Conservation (phyloP, 345 rosid species). For the Acer yangbiense region DNA sequence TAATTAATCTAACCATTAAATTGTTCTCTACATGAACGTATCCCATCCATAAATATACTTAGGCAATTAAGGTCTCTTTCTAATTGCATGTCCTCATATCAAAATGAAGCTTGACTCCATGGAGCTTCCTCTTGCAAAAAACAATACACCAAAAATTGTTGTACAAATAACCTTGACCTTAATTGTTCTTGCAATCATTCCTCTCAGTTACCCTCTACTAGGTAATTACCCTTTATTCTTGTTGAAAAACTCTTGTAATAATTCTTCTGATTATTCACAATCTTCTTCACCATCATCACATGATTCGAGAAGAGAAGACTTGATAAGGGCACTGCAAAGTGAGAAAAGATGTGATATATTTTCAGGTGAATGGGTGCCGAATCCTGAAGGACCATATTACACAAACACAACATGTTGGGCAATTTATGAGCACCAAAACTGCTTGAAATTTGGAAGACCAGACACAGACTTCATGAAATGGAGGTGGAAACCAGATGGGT, state of each 20-base stretch:
- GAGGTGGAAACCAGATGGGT: constrained; percentile 87
- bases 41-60: not conserved
- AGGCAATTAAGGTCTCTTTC: not conserved
- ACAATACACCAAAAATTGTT: constrained; percentile 15
- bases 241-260: no score
- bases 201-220: constrained; percentile 24
- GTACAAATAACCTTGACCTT: constrained; percentile 8
- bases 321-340: not conserved
- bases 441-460: constrained; percentile 86
- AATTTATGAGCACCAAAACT: constrained; percentile 90
- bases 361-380: constrained; percentile 82
- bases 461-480: constrained; percentile 71
- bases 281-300: not conserved
- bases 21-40: not conserved
- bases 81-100: not conserved
- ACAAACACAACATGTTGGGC: constrained; percentile 91
- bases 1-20: no score
- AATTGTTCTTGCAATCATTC: constrained; percentile 28
- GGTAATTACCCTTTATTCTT: not conserved
- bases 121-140: not conserved
- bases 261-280: not conserved
- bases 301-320: not conserved
- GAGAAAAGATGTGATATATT: constrained; percentile 56
- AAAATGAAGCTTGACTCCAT: constrained; percentile 3
- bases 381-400: constrained; percentile 79